Conservation (phyloP, 2,329 filamentous ascomycete species). For the Colletotrichum sansevieriae region DNA sequence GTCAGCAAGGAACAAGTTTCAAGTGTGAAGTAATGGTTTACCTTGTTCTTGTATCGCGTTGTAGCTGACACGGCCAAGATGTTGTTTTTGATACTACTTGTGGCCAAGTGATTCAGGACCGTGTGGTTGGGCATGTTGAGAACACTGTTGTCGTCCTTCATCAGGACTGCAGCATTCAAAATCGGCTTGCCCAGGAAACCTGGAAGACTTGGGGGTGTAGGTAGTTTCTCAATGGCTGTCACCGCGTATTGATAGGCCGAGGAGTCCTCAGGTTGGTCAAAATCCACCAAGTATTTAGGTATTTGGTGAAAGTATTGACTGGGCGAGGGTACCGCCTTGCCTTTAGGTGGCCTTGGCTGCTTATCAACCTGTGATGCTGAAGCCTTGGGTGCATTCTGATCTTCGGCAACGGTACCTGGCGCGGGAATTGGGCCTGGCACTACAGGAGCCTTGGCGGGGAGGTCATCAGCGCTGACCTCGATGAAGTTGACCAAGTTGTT, state of each 20-base stretch:
- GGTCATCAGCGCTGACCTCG: slow-evolving; percentile 85
- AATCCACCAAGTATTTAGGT: slow-evolving; percentile 87
- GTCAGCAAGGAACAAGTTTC: slow-evolving; percentile 43
- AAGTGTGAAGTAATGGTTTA: slow-evolving; percentile 52
- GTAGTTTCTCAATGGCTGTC: slow-evolving; percentile 81
- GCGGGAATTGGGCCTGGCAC: slow-evolving; percentile 48
- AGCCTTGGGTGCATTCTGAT: slow-evolving; percentile 48
- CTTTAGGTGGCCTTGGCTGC: slow-evolving; percentile 60
- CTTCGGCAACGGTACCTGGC: slow-evolving; percentile 48
- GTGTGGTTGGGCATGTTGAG: slow-evolving; percentile 98
- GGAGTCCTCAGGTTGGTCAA: slow-evolving; percentile 87
- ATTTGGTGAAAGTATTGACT: slow-evolving; percentile 79
- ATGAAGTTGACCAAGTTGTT: slow-evolving; percentile 99
- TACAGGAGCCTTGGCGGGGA: slow-evolving; percentile 55
- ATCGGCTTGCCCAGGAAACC: slow-evolving; percentile 96
- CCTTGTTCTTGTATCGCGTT: slow-evolving; percentile 97
- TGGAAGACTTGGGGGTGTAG: slow-evolving; percentile 86
- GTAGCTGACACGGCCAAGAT: slow-evolving; percentile 95
- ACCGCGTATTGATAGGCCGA: slow-evolving; percentile 80
- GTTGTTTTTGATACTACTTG: slow-evolving; percentile 97
- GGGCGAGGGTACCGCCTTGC: slow-evolving; percentile 67
- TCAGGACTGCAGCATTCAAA: slow-evolving; percentile 87
- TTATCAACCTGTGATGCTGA: slow-evolving; percentile 56
- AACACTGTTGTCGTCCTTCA: slow-evolving; percentile 98
- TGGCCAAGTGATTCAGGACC: slow-evolving; percentile 94